Percentiles rank a stretch among this genome's conserved stretches.
Conservation (phyloP, 1,284 basidiomycete species). For the Clitocybe nebularis region DNA sequence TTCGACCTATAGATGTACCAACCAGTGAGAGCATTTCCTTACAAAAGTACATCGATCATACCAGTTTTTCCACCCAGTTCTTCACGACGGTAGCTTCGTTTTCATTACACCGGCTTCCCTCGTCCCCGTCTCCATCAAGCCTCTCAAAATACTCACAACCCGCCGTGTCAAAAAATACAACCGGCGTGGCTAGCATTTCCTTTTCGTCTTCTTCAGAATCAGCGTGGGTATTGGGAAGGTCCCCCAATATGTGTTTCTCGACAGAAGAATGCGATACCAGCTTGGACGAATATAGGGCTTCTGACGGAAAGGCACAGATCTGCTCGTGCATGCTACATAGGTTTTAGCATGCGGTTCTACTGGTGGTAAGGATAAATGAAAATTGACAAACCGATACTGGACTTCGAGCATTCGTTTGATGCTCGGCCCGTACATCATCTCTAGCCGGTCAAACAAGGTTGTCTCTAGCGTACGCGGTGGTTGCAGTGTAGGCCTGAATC, state of each 20-base stretch:
- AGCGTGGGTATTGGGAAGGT: constrained; percentile 54
- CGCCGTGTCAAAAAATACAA: constrained; percentile 93
- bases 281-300: constrained; percentile 73
- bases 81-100: constrained; percentile 88
- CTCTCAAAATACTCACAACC: constrained; percentile 91
- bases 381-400: constrained; percentile 72
- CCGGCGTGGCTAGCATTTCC: constrained; percentile 70
- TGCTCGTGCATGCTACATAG: constrained; percentile 74
- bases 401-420: constrained; percentile 87
- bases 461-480: constrained; percentile 79
- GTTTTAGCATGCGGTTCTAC: constrained; percentile 1
- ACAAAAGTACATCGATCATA: too few species aligned
- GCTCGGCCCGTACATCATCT: constrained; percentile 78
- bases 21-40: background rate
- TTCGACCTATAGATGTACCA: constrained; percentile 47
- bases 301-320: constrained; percentile 87
- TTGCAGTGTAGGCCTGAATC: constrained; percentile 34
- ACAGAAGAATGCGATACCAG: constrained; percentile 75
- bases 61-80: constrained; percentile 77
- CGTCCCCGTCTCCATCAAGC: constrained; percentile 61
- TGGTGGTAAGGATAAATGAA: background rate
- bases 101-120: constrained; percentile 88
- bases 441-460: constrained; percentile 89
- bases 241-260: constrained; percentile 64
- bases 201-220: constrained; percentile 58